phyloP scores from a whole-genome alignment of 2,329 filamentous ascomycete genomes.

The Colletotrichum brevisporum region DNA sequence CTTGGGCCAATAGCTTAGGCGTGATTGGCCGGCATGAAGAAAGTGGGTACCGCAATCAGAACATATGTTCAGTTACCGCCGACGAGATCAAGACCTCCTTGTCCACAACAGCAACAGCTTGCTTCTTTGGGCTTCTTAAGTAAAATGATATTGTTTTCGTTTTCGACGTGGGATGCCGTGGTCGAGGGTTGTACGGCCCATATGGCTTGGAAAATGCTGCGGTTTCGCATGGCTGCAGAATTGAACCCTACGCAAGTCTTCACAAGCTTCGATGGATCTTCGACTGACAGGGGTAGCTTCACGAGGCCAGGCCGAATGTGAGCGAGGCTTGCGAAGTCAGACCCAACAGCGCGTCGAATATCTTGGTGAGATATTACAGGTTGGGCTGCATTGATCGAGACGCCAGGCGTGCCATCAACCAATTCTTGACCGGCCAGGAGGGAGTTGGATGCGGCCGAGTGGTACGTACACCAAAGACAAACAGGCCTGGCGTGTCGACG shows the following conservation, averaged over 20 bases:
- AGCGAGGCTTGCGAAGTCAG: slow-evolving; percentile 13
- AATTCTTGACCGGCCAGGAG: neutral
- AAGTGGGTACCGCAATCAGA: neutral
- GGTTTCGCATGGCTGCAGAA: slow-evolving; percentile 3
- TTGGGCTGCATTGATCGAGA: slow-evolving; percentile 2
- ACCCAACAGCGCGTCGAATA: neutral
- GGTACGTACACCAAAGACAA: slow-evolving; percentile 4
- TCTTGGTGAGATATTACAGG: neutral
- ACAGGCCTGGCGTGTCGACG: neutral
- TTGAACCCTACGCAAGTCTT: neutral
- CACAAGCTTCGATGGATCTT: neutral
- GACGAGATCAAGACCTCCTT: neutral
- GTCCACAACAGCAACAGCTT: neutral
- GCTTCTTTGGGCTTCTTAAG: neutral
- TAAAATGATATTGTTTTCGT: neutral
- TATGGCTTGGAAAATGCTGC: neutral
- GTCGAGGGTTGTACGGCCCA: neutral
- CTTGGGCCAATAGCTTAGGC: neutral
- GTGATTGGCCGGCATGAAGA: slow-evolving; percentile 8
- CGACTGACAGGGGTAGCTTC: neutral
- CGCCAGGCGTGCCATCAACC: slow-evolving; percentile 4
- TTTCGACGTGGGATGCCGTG: neutral
- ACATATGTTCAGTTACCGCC: no score
- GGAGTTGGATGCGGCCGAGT: neutral
- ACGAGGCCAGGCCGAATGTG: neutral